phyloP scores from a whole-genome alignment of 2,329 filamentous ascomycete genomes.

The Stagonosporopsis vannaccii region DNA sequence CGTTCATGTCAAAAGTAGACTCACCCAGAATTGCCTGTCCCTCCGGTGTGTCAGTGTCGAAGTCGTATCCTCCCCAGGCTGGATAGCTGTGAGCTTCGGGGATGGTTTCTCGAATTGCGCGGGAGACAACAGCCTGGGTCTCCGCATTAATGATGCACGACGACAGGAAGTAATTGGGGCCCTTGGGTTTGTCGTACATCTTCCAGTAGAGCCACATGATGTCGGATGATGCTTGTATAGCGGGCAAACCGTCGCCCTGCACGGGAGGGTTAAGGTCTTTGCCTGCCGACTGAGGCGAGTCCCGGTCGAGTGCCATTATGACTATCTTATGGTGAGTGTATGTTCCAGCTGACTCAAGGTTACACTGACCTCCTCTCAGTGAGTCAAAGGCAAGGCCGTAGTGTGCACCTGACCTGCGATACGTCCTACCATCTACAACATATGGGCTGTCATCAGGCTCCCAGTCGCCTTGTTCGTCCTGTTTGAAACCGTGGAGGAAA shows the following conservation, averaged over 20 bases:
- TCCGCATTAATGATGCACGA: conserved; percentile 8
- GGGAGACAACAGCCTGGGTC: conserved; percentile 1
- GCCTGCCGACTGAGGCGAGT: conserved; percentile 2
- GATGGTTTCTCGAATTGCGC: neutral
- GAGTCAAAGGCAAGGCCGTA: conserved; percentile 4
- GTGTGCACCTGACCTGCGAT: conserved; percentile 2
- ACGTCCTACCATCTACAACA: neutral
- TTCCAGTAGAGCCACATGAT: conserved; percentile 10
- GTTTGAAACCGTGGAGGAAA: neutral
- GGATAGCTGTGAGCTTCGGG: neutral
- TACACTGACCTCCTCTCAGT: neutral
- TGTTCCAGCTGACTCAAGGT: neutral
- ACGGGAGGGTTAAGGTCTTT: neutral
- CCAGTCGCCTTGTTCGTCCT: neutral
- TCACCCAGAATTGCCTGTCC: conserved; percentile 5
- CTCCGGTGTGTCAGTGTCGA: neutral
- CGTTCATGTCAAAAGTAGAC: neutral
- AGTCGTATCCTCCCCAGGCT: conserved; percentile 2
- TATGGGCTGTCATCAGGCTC: neutral
- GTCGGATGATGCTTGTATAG: conserved; percentile 5
- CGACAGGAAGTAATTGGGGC: conserved; percentile 6
- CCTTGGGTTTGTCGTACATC: neutral
- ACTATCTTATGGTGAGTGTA: neutral
- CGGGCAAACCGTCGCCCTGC: conserved; percentile 4
- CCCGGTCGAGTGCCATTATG: conserved; percentile 9